Conservation (phyloP, 176 grass and related monocot genomes). For the Calamus simplicifolius region DNA sequence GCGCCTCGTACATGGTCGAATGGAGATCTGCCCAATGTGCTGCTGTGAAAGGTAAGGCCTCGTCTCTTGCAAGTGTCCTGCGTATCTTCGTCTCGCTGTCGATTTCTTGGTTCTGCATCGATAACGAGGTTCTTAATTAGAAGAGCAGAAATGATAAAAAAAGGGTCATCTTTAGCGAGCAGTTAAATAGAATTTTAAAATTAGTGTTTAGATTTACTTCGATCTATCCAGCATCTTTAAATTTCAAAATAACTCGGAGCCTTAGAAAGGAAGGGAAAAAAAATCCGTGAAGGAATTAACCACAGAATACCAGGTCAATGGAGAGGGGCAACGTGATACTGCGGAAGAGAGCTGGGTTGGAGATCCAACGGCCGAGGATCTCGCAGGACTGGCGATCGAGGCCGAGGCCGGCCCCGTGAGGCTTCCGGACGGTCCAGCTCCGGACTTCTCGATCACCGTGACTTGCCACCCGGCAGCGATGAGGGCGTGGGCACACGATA, state of each 20-base stretch:
- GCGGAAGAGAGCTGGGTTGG: conserved; percentile 14
- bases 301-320: conserved; percentile 47
- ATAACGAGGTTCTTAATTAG: conserved; percentile 5
- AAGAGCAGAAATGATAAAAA: not conserved
- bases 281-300: too few species aligned
- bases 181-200: too few species aligned
- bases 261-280: too few species aligned
- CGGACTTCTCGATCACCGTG: conserved; percentile 70
- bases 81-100: conserved; percentile 49
- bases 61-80: conserved; percentile 63
- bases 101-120: conserved; percentile 31
- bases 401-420: conserved; percentile 59
- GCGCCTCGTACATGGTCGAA: conserved; percentile 35
- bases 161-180: too few species aligned
- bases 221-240: too few species aligned
- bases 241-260: too few species aligned
- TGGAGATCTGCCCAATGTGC: conserved; percentile 81
- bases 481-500: conserved; percentile 68
- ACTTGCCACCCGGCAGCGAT: conserved; percentile 46
- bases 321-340: conserved; percentile 41
- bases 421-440: conserved; percentile 21
- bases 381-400: conserved; percentile 67
- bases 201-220: too few species aligned
- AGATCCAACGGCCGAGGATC: conserved; percentile 55
- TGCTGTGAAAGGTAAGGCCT: conserved; percentile 43